phyloP scores from a whole-genome alignment of 2,329 filamentous ascomycete species.

The Pezicula radicicola region DNA sequence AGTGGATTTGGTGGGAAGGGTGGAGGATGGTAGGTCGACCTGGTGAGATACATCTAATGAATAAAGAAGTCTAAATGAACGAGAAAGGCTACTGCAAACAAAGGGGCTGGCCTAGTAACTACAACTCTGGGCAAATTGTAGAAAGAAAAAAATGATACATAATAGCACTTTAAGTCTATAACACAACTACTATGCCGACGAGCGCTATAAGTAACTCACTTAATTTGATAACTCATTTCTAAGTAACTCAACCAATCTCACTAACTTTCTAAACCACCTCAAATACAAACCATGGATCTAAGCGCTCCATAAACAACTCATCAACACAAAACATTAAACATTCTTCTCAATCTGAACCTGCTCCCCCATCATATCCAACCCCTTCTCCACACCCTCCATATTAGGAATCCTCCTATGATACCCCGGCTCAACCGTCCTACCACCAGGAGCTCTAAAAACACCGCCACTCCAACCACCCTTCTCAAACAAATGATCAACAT shows the following conservation, averaged over 20 bases:
- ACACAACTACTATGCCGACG: not conserved
- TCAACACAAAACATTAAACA: not conserved
- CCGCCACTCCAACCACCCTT: slow-evolving; percentile 33
- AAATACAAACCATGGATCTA: no score
- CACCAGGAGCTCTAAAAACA: slow-evolving; percentile 27
- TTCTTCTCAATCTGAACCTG: slow-evolving; percentile 2
- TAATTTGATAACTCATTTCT: not conserved
- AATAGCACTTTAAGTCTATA: no score
- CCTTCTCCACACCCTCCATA: slow-evolving; percentile 1
- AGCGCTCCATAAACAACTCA: not conserved
- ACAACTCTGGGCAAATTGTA: no score
- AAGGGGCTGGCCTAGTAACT: no score
- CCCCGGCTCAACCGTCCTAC: slow-evolving; percentile 15
- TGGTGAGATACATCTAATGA: not conserved
- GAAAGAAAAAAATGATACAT: no score
- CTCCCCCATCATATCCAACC: not conserved
- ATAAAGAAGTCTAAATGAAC: no score
- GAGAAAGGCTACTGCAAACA: not conserved
- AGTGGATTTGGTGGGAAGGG: slow-evolving; percentile 33
- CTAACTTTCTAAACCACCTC: not conserved
- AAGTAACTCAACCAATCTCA: not conserved
- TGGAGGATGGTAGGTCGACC: slow-evolving; percentile 23
- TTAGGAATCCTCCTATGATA: slow-evolving; percentile 6
- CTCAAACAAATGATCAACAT: slow-evolving; percentile 38
- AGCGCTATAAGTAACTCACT: not conserved